Evolutionary conservation across 768 basidiomycete genomes (phyloP), one percentile per base, ranked within the genome.

Genomic region (Rhodotorula paludigena): DNA sequence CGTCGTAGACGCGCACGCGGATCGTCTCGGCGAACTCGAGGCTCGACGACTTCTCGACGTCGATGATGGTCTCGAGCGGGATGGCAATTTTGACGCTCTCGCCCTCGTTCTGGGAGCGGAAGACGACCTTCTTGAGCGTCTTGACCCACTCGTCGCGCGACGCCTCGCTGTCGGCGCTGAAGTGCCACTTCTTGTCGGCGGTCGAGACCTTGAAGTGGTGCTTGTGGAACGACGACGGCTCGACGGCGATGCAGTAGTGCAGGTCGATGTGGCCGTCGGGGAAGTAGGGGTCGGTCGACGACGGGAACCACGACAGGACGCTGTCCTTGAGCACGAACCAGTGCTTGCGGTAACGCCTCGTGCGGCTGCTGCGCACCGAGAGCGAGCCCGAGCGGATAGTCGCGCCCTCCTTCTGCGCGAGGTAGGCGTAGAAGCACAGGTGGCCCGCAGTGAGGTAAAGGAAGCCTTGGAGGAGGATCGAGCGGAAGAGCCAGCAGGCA

Each of bases 251-350:
- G 12, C 89, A 89, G 78, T 98, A 98, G 67, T 92, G 89, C 39
- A 99, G 80, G 75, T 96, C 92, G n/a, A 93, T 83, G 63, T 97
- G 92, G 33, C 92, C 96, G 72, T 92, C 89, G 18, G 93, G 90
- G 78, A 99, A 99, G 79, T 99, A 99, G 3, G 93, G 94, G 74
- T 99, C 92, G 63, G 90, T 87, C 63, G 92, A 91, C 12, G 89
- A 90, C 70, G 91, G 89, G 78, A 90, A 98, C 96, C 96, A 99
- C 25, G 91, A 92, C 35, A 99, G 81, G 1, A 91, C 90, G 75
- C 93, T 92, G 69, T 97, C 94, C 84, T 90, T 92, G 56, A 99
- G 82, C 3, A 94, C 84, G 74, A 97, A 93, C 96, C 96, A 98
- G 77, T 92, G 91, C 77, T 89, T 92, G 74, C 88, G 86, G 87